phyloP scores from a whole-genome alignment of 805 yeast genomes.

The Candida andamanensis region DNA sequence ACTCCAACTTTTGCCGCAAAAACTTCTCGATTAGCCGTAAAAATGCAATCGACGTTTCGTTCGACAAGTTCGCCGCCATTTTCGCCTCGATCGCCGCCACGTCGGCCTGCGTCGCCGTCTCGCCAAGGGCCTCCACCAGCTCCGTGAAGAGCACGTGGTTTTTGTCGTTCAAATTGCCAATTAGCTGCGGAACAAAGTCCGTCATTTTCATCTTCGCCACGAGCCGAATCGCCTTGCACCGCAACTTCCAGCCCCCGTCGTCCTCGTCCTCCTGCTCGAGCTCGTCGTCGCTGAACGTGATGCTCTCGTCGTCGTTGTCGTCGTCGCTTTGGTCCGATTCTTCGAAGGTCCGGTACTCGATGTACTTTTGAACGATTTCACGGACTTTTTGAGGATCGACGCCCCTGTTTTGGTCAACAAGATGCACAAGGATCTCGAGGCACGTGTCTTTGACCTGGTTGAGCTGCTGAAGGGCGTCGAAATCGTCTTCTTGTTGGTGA shows the following conservation, averaged over 20 bases:
- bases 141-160: conserved; percentile 49
- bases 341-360: too few species aligned
- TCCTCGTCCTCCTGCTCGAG: conserved; percentile 39
- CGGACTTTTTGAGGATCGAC: too few species aligned
- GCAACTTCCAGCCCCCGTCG: conserved; percentile 53
- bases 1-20: neutral
- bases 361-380: conserved; percentile 15
- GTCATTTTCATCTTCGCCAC: conserved; percentile 21
- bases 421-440: too few species aligned
- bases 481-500: too few species aligned
- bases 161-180: conserved; percentile 31
- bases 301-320: conserved; percentile 35
- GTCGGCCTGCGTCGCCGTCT: neutral
- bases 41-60: conserved; percentile 8
- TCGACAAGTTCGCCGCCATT: conserved; percentile 18
- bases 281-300: conserved; percentile 33
- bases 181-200: conserved; percentile 6
- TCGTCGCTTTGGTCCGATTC: conserved; percentile 28
- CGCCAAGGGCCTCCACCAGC: conserved; percentile 40
- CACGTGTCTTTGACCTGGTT: too few species aligned
- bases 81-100: conserved; percentile 15
- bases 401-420: too few species aligned
- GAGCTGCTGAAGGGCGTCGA: too few species aligned
- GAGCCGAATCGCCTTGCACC: conserved; percentile 47
- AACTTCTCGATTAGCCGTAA: conserved; percentile 8